Evolutionary conservation across 2,329 filamentous ascomycete genomes (phyloP), one percentile per base, ranked within the genome.

Genomic region (Rutstroemia sp.): DNA sequence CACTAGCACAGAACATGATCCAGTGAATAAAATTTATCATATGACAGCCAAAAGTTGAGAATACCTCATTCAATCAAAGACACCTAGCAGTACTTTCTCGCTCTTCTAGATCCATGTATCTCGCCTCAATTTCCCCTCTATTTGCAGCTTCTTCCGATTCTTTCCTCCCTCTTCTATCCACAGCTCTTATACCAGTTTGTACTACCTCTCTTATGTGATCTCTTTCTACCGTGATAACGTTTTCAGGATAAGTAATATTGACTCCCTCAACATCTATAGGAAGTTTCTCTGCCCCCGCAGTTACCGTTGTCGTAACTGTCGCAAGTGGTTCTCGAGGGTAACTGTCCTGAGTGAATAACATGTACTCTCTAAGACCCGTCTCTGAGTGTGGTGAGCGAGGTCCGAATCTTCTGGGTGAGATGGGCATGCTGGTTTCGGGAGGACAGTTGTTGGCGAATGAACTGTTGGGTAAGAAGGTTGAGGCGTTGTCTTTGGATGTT

Each of bases 401-500:
- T n/a, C 7, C 10, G 8, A 25, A 8, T 12, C 10, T 12, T 47
- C 21, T 12, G 12, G 41, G n/a, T 42, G 25, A 7, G 27, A 4
- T 12, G 19, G 51, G 4, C 23, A 25, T 4, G 25, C 12, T 21
- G 30, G 34, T 2, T 6, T 41, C 18, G 5, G 27, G 27, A n/a
- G 51, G 9, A 39, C 16, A 14, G 39, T 27, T 23, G 25, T 47
- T 18, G 18, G 45, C 19, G 19, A 14, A 23, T 27, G 21, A 23
- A 7, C 14, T 49, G 25, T 19, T 49, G 30, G 50, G 12, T 6
- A 49, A 45, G 25, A 59, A 39, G 3, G 63, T 65, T 1, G 60
- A 63, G 14, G 63, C 66, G 38, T 71, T 69, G 52, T 76, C 73
- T 57, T 70, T 71, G 14, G 70, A 70, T 5, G 75, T 75, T 44